phyloP scores from a whole-genome alignment of 768 basidiomycete genomes.

The Suillus subaureus region DNA sequence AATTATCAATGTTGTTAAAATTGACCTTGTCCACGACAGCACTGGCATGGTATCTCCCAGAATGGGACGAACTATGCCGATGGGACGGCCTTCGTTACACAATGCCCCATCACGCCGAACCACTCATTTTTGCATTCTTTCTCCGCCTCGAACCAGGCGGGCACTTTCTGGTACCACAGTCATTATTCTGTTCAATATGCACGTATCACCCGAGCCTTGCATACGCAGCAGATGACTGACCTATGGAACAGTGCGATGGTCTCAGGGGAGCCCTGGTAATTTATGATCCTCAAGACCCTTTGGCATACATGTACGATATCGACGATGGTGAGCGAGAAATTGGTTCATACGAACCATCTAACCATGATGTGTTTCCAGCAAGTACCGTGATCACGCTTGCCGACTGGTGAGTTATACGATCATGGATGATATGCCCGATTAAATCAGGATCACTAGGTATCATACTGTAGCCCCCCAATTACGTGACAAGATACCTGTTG shows the following conservation, averaged over 20 bases:
- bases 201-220: conserved; percentile 3
- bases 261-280: conserved; percentile 36
- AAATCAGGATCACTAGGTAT: conserved; percentile 17
- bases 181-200: conserved; percentile 41
- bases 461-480: conserved; percentile 24
- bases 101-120: conserved; percentile 23
- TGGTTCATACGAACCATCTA: not conserved
- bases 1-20: not conserved
- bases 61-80: conserved; percentile 30
- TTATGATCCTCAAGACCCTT: not conserved
- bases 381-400: conserved; percentile 47
- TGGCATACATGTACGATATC: not conserved
- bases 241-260: conserved; percentile 21
- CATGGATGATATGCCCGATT: not conserved
- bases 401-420: conserved; percentile 31
- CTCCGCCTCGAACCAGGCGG: conserved; percentile 22
- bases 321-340: conserved; percentile 14
- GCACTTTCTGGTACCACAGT: conserved; percentile 39
- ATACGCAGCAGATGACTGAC: not conserved
- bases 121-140: conserved; percentile 26
- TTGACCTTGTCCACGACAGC: conserved; percentile 32
- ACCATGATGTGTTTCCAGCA: conserved; percentile 17
- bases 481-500: conserved; percentile 11
- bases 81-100: not conserved
- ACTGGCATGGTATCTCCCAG: conserved; percentile 59